Conservation (phyloP, 768 basidiomycete genomes). For the Phylloporus rhodoxanthus region DNA sequence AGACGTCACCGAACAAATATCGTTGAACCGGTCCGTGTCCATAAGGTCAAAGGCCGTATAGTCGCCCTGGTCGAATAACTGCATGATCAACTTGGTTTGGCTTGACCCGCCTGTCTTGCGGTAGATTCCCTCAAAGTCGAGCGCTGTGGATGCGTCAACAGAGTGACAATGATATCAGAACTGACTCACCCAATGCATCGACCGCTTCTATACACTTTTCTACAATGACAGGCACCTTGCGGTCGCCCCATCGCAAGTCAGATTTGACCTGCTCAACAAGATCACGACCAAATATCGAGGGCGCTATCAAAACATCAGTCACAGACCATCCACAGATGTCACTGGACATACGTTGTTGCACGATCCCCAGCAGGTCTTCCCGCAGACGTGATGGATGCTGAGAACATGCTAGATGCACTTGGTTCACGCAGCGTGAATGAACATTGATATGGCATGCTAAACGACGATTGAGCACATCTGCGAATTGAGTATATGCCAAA, state of each 20-base stretch:
- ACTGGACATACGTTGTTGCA: slow-evolving; percentile 14
- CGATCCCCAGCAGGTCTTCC: slow-evolving; percentile 28
- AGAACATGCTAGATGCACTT: slow-evolving; percentile 61
- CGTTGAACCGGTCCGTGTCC: slow-evolving; percentile 89
- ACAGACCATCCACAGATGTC: slow-evolving; percentile 4
- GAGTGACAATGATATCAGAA: not conserved
- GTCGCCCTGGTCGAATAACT: slow-evolving; percentile 90
- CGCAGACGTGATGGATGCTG: slow-evolving; percentile 38
- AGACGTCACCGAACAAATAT: slow-evolving; percentile 94
- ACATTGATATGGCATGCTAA: slow-evolving; percentile 80
- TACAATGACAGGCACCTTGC: slow-evolving; percentile 79
- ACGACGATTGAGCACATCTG: slow-evolving; percentile 1
- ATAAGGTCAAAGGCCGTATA: slow-evolving; percentile 83
- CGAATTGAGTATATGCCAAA: not conserved
- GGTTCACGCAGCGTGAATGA: slow-evolving; percentile 78
- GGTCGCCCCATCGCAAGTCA: slow-evolving; percentile 54
- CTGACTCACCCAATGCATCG: slow-evolving; percentile 66
- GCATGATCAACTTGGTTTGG: slow-evolving; percentile 89
- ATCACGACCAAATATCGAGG: slow-evolving; percentile 91
- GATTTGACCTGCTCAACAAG: slow-evolving; percentile 76
- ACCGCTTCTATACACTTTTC: slow-evolving; percentile 96
- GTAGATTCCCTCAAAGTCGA: slow-evolving; percentile 97
- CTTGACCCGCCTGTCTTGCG: slow-evolving; percentile 93
- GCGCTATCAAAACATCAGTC: slow-evolving; percentile 40
- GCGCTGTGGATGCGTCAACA: slow-evolving; percentile 41